Conservation (phyloP, 345 rosid species). For the Arabis alpina region DNA sequence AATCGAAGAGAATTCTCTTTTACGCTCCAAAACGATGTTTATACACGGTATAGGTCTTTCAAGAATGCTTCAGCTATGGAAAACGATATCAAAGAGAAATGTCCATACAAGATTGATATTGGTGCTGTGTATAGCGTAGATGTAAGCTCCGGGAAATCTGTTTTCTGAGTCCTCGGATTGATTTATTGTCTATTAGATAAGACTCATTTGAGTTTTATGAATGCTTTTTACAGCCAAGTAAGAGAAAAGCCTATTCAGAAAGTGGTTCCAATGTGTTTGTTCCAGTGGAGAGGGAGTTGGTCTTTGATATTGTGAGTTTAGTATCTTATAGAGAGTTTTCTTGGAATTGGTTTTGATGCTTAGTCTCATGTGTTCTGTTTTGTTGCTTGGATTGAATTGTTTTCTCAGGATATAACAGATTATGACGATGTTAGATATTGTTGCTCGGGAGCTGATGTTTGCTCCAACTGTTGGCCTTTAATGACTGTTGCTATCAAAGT, state of each 20-base stretch:
- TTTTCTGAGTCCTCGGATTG: neutral
- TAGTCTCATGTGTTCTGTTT: neutral
- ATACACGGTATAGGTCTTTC: conserved; percentile 77
- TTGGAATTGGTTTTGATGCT: neutral
- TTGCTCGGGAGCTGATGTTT: conserved; percentile 94
- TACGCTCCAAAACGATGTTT: conserved; percentile 77
- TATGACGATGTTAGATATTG: conserved; percentile 92
- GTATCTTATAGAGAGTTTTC: neutral
- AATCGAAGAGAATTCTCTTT: conserved; percentile 87
- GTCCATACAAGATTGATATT: conserved; percentile 85
- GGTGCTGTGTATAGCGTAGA: conserved; percentile 87
- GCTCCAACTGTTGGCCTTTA: conserved; percentile 91
- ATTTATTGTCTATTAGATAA: neutral
- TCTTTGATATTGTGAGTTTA: conserved; percentile 82
- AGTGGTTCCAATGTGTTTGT: conserved; percentile 73
- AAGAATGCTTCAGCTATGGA: conserved; percentile 63
- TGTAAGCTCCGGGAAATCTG: conserved; percentile 47
- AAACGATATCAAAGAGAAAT: conserved; percentile 59
- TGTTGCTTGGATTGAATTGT: conserved; percentile 21
- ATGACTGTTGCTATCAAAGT: conserved; percentile 90
- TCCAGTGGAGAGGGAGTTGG: conserved; percentile 88
- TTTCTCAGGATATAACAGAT: conserved; percentile 79
- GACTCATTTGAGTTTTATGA: neutral
- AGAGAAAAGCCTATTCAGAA: conserved; percentile 79
- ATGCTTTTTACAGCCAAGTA: conserved; percentile 61